Evolutionary conservation across 805 yeast genomes (phyloP), one percentile per base, ranked within the genome.

Genomic region (Wickerhamomyces chambardii): DNA sequence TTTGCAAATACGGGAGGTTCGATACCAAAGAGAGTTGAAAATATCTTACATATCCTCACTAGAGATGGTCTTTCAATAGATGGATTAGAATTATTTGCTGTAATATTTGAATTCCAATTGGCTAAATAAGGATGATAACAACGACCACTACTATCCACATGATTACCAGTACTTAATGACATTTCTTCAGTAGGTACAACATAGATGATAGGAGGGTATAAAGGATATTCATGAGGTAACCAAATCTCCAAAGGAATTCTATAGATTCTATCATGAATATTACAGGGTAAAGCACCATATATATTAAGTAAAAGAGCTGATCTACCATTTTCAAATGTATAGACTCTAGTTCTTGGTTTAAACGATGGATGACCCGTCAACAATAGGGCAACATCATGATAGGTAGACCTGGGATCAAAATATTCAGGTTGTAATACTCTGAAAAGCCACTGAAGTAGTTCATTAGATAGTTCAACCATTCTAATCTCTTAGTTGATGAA

Each of bases 181-280:
- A 64, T 52, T 17, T 56, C 49, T 26, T 59, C 61, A n/a, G 75
- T 67, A 2, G 80, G 76, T 16, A 69, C 64, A 10, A 87, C 72
- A 48, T 65, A 82, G 1, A 75, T 68, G n/a, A 75, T 46, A 0
- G 97, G 97, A 1, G 79, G 67, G 3, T 59, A 63, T n/a, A 48
- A 45, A 0, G 96, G 95, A 44, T 83, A 87, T 17, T 65, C 62
- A 19, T 68, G 66, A 0, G 95, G 95, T 5, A 89, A 48, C 95
- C 95, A 86, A 5, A 87, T 54, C 36, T 75, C 76, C 11, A 86
- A 47, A 0, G 87, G 89, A 15, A 73, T 57, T n/a, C 60, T 56
- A 42, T 66, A 61, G 1, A 47, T 45, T 0, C 46, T 37, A 2
- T 53, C 52, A 12, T 45, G 46, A 11, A 57, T 52, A 5, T 43